These are phyloP conservation scores for Solanum boliviense DNA, from an alignment of 257 asterid species.

Conservation along the genomic window DNA sequence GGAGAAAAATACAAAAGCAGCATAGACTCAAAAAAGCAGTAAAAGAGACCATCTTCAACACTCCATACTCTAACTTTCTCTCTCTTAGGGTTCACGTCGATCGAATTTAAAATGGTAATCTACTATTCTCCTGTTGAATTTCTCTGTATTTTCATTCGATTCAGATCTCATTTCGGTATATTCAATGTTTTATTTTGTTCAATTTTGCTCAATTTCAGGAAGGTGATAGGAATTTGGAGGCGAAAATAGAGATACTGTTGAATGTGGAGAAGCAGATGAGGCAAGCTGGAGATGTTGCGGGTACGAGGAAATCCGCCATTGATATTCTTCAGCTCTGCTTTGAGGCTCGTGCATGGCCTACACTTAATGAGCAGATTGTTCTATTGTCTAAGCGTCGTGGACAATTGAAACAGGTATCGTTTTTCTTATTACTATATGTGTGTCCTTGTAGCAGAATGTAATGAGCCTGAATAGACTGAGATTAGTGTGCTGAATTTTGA, in stretches of 20 bases:
- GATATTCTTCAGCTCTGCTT: slow-evolving; percentile 81
- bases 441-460: background rate
- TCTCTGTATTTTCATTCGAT: background rate
- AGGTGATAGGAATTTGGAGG: slow-evolving; percentile 54
- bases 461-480: background rate
- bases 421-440: background rate
- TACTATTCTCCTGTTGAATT: background rate
- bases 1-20: background rate
- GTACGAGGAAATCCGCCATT: slow-evolving; percentile 61
- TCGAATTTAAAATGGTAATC: background rate
- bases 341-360: slow-evolving; percentile 76
- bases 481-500: background rate
- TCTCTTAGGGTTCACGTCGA: background rate
- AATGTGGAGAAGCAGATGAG: slow-evolving; percentile 96
- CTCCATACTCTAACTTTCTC: background rate
- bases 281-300: slow-evolving; percentile 76
- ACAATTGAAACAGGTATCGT: slow-evolving; percentile 74
- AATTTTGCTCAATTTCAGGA: slow-evolving; percentile 28
- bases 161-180: background rate
- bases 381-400: slow-evolving; percentile 90
- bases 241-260: slow-evolving; percentile 54
- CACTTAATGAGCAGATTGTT: slow-evolving; percentile 76
- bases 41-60: background rate
- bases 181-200: background rate
- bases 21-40: background rate